These are phyloP conservation scores for Lasiosphaeria miniovina DNA, from an alignment of 495 filamentous ascomycete genomes.

Conservation along the genomic window DNA sequence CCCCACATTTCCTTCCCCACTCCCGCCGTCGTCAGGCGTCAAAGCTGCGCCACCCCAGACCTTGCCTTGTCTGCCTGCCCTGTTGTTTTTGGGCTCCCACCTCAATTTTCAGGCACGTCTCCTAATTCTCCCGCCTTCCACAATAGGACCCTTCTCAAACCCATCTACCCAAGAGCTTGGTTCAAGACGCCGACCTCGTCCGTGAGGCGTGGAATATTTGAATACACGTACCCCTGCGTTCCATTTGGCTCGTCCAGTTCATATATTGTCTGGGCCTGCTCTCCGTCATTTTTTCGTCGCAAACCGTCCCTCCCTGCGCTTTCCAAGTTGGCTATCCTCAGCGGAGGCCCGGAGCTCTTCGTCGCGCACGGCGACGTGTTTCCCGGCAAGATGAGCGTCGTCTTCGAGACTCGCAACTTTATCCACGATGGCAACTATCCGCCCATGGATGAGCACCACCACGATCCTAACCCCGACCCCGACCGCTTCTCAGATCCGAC, in stretches of 20 bases:
- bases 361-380: slow-evolving; percentile 13
- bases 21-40: background rate
- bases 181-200: background rate
- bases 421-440: slow-evolving; percentile 38
- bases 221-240: background rate
- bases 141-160: background rate
- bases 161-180: background rate
- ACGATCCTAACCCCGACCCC: slow-evolving; percentile 25
- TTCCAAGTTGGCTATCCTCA: background rate
- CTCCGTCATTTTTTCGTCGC: background rate
- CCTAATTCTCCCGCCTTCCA: background rate
- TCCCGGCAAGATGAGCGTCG: slow-evolving; percentile 41
- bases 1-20: background rate
- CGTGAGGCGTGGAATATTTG: background rate
- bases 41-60: slow-evolving; percentile 2
- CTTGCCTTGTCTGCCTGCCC: slow-evolving; percentile 9
- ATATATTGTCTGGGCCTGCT: background rate
- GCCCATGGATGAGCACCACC: slow-evolving; percentile 29
- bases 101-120: slow-evolving; percentile 10
- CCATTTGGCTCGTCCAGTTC: background rate
- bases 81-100: background rate
- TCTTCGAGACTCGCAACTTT: slow-evolving; percentile 36
- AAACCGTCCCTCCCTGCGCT: background rate
- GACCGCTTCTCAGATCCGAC: slow-evolving; percentile 29
- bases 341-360: slow-evolving; percentile 8